phyloP scores from a whole-genome alignment of 2,329 filamentous ascomycete genomes.

The Claviceps maximensis region DNA sequence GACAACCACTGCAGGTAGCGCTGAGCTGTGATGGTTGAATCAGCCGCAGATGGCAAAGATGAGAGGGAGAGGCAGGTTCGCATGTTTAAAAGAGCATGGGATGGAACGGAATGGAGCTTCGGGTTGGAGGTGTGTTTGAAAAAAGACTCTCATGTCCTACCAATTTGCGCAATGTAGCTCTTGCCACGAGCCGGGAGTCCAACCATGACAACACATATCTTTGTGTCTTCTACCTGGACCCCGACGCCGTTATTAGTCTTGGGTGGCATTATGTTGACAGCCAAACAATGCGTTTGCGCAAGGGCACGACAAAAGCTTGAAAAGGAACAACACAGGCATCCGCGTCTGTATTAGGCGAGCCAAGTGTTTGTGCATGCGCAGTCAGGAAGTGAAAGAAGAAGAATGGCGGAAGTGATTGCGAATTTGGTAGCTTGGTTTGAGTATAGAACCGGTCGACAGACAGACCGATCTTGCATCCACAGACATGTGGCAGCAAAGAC shows the following conservation, averaged over 20 bases:
- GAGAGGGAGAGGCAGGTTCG: not conserved
- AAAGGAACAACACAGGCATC: constrained; percentile 3
- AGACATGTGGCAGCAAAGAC: not conserved
- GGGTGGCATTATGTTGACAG: constrained; percentile 26
- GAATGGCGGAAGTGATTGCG: not conserved
- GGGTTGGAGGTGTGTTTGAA: not conserved
- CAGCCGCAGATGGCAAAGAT: not conserved
- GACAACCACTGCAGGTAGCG: constrained; percentile 96
- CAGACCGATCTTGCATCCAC: not conserved
- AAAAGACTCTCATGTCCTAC: constrained; percentile 33
- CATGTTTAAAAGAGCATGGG: not conserved
- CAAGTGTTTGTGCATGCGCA: not conserved
- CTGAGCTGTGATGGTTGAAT: constrained; percentile 44
- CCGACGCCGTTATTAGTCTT: constrained; percentile 49
- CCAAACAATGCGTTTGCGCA: constrained; percentile 4
- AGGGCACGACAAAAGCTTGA: constrained; percentile 8
- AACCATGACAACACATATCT: constrained; percentile 98
- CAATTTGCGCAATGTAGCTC: constrained; percentile 95
- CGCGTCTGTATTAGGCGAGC: not conserved
- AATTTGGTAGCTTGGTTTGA: not conserved
- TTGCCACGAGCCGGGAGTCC: constrained; percentile 91
- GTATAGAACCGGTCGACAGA: not conserved
- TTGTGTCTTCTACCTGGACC: constrained; percentile 85
- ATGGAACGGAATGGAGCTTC: not conserved
- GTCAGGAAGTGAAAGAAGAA: not conserved